Base-by-base conservation (phyloP, 306 rosid genomes). In the Coriaria nepalensis region DNA sequence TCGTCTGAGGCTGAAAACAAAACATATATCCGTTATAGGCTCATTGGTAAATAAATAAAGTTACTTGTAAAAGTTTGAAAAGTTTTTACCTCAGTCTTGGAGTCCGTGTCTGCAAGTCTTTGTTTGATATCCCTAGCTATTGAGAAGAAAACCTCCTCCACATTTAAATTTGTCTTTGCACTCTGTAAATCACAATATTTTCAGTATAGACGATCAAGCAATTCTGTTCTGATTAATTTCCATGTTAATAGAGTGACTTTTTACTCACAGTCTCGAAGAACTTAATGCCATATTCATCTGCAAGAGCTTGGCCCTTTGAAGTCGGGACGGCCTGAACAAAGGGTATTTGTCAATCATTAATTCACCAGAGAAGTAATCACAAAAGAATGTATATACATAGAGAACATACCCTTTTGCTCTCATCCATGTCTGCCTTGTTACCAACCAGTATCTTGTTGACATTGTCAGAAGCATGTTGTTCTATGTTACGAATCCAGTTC, bases 381-480 rank as follows among this genome's bases (percentile, higher is more conserved):
- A 51, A 29, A 38, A 5, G 52, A 43, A 53, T 49, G 39, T 10
- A 52, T 62, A 57, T 46, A 51, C 11, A 37, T 40, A 47, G 29
- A 39, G 8, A 37, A 6, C 83, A 38, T 60, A 87, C 96, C 85
- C 96, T 78, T 78, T 83, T 87, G 82, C 96, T 87, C 71, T 87
- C 96, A 67, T 87, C 96, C 96, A 87, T 87, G 75, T 87, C 96
- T 60, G 96, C 96, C 68, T 87, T 87, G 85, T 87, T 87, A 41
- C 94, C 96, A 53, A 87, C 87, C 33, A 87, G 75, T 66, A 87
- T 78, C 83, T 87, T 87, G 92, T 83, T 87, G 60, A 87, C 96
- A 71, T 87, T 87, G 69, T 87, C 96, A 49, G 96, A 87, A 63
- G 96, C 96, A 73, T 87, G 96, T 49, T 87, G 96, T 68, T 87